Evolutionary conservation across 2,329 filamentous ascomycete species (phyloP).

Genomic region (Hypoxylon sp.): DNA sequence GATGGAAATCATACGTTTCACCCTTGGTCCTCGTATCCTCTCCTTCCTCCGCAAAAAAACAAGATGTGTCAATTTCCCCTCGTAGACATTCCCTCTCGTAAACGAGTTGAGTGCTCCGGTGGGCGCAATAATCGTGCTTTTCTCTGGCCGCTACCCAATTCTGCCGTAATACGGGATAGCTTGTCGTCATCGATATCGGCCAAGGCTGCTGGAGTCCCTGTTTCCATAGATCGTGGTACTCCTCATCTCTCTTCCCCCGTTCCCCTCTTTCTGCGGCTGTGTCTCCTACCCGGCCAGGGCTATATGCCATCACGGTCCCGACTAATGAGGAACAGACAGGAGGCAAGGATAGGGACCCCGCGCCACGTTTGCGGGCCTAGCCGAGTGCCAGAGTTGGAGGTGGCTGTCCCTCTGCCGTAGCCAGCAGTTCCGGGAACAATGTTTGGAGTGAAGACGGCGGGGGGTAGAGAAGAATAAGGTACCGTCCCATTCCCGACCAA

Average conservation of each 20-base stretch:
- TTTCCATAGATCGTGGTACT: slow-evolving; percentile 12
- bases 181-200: slow-evolving; percentile 11
- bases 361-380: slow-evolving; percentile 4
- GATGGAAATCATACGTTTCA: slow-evolving; percentile 31
- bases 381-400: slow-evolving; percentile 12
- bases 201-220: slow-evolving; percentile 13
- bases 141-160: slow-evolving; percentile 19
- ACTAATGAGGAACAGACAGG: too few relatives aligned
- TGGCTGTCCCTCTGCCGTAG: slow-evolving; percentile 2
- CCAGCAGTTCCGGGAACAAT: slow-evolving; percentile 7
- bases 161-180: slow-evolving; percentile 13
- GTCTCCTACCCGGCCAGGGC: slow-evolving; percentile 17
- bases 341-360: slow-evolving; percentile 20
- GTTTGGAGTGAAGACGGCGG: slow-evolving; percentile 11
- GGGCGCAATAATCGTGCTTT: slow-evolving; percentile 22
- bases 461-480: slow-evolving; percentile 2
- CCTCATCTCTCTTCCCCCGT: too few relatives aligned
- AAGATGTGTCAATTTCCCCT: slow-evolving; percentile 31
- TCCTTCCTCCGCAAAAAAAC: slow-evolving; percentile 14
- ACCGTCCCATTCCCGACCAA: slow-evolving; percentile 10
- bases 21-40: slow-evolving; percentile 5
- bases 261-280: slow-evolving; percentile 1
- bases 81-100: slow-evolving; percentile 19
- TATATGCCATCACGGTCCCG: slow-evolving; percentile 14
- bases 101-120: slow-evolving; percentile 22